Evolutionary conservation across 768 basidiomycete species (phyloP).

Genomic region (Tulasnella calospora): DNA sequence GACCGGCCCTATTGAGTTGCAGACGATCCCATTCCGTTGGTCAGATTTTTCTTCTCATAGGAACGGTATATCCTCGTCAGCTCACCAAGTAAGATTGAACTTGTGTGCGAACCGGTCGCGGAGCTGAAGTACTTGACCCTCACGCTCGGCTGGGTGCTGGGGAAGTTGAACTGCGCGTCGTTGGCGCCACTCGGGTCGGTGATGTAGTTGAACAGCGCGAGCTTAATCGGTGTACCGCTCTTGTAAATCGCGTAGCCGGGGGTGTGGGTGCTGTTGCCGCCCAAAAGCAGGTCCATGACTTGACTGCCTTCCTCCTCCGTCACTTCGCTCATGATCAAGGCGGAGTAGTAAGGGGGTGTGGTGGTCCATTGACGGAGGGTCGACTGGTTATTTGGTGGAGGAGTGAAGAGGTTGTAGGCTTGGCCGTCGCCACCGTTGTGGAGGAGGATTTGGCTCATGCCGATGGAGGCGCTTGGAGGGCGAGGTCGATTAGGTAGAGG

Average conservation of each 20-base stretch:
- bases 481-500: slow-evolving; percentile 61
- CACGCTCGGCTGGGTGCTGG: slow-evolving; percentile 11
- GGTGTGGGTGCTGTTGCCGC: slow-evolving; percentile 50
- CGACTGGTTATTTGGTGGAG: slow-evolving; percentile 54
- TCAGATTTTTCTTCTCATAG: too few relatives aligned
- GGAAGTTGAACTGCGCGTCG: slow-evolving; percentile 14
- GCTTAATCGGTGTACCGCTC: slow-evolving; percentile 45
- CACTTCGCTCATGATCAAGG: slow-evolving; percentile 63
- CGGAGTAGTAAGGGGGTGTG: slow-evolving; percentile 69
- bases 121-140: slow-evolving; percentile 20
- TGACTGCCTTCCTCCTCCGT: slow-evolving; percentile 60
- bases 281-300: slow-evolving; percentile 52
- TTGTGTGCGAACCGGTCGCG: slow-evolving; percentile 13
- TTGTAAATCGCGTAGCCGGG: slow-evolving; percentile 70
- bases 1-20: slow-evolving; percentile 41
- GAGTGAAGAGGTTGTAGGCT: slow-evolving; percentile 53
- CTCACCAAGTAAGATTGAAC: slow-evolving; percentile 18
- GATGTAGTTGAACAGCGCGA: slow-evolving; percentile 27
- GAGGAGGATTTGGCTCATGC: slow-evolving; percentile 45
- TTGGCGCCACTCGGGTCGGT: background rate
- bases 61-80: slow-evolving; percentile 33
- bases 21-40: too few relatives aligned
- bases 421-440: slow-evolving; percentile 31
- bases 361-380: slow-evolving; percentile 63
- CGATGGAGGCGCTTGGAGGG: slow-evolving; percentile 52